A percentile compares a stretch with the other conserved stretches of the same genome.
These are phyloP conservation scores for Setomelanomma holmii DNA, from an alignment of 2,329 filamentous ascomycete genomes.

Conservation along the genomic window DNA sequence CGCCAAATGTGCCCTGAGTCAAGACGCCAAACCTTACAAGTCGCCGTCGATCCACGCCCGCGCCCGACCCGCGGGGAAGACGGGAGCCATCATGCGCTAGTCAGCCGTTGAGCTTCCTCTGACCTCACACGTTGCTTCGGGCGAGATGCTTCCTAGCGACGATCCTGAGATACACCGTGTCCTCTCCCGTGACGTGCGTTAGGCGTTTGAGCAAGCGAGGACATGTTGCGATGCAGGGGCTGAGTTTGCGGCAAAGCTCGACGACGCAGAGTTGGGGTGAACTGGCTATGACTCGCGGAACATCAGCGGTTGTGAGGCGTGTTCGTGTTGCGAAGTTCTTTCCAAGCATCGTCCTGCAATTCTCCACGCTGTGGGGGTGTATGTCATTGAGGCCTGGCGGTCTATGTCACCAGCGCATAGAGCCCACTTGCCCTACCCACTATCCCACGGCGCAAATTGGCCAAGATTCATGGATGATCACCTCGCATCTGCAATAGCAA, in stretches of 20 bases:
- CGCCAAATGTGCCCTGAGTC: conserved; percentile 9
- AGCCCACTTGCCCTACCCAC: too few relatives aligned
- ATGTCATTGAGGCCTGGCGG: too few relatives aligned
- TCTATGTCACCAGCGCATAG: too few relatives aligned
- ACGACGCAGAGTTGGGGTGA: not conserved
- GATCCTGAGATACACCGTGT: not conserved
- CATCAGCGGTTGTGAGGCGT: not conserved
- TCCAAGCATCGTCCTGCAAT: not conserved
- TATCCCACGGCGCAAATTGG: too few relatives aligned
- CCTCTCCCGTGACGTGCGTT: not conserved
- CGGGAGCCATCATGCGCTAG: conserved; percentile 19
- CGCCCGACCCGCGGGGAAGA: conserved; percentile 20
- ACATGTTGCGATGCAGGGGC: conserved; percentile 1
- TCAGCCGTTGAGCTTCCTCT: conserved; percentile 34
- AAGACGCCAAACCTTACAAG: not conserved
- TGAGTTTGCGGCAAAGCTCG: conserved; percentile 3
- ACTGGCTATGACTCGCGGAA: conserved; percentile 17
- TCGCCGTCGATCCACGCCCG: not conserved
- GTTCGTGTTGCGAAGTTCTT: not conserved
- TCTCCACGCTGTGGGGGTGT: not conserved
- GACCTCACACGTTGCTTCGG: conserved; percentile 29
- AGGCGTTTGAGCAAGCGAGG: not conserved
- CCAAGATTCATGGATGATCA: not conserved
- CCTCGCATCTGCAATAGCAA: not conserved
- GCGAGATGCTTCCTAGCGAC: not conserved